A percentile compares a stretch with the other conserved stretches of the same genome.
phyloP scores from a whole-genome alignment of 768 basidiomycete species.

The Hygrophoropsis aurantiaca region DNA sequence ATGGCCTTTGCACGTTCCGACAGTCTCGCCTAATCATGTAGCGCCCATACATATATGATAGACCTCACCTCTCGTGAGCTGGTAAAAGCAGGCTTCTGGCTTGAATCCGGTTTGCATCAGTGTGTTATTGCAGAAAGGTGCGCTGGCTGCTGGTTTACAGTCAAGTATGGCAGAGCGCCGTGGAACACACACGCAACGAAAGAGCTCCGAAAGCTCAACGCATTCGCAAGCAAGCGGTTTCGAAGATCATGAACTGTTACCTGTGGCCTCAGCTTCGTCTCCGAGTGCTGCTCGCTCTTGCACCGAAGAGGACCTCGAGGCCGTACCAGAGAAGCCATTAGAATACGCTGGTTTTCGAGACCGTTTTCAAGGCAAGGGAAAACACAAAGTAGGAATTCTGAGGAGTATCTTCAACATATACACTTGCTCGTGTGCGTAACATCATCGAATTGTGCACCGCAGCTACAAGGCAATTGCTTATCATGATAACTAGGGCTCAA shows the following conservation, averaged over 20 bases:
- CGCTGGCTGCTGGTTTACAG: too few relatives aligned
- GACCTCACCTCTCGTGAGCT: too few relatives aligned
- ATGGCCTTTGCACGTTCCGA: too few relatives aligned
- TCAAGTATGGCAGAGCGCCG: conserved; percentile 5
- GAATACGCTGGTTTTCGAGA: neutral
- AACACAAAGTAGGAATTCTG: conserved; percentile 39
- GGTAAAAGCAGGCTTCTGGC: too few relatives aligned
- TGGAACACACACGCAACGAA: neutral
- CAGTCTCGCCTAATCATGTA: too few relatives aligned
- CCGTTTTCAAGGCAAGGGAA: conserved; percentile 32
- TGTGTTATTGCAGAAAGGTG: too few relatives aligned
- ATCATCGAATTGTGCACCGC: neutral
- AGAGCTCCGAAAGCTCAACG: neutral
- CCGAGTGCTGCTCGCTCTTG: too few relatives aligned
- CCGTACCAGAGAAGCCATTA: neutral
- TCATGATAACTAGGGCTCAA: conserved; percentile 50
- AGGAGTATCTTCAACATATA: conserved; percentile 46
- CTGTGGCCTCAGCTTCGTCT: neutral
- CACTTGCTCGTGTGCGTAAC: conserved; percentile 52
- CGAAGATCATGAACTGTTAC: neutral
- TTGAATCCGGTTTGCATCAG: too few relatives aligned
- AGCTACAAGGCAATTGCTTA: conserved; percentile 4
- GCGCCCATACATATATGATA: too few relatives aligned
- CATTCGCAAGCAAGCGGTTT: neutral
- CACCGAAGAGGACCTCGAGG: conserved; percentile 1